Conservation (phyloP, 2,329 filamentous ascomycete genomes). For the Hypoxylon sp. region DNA sequence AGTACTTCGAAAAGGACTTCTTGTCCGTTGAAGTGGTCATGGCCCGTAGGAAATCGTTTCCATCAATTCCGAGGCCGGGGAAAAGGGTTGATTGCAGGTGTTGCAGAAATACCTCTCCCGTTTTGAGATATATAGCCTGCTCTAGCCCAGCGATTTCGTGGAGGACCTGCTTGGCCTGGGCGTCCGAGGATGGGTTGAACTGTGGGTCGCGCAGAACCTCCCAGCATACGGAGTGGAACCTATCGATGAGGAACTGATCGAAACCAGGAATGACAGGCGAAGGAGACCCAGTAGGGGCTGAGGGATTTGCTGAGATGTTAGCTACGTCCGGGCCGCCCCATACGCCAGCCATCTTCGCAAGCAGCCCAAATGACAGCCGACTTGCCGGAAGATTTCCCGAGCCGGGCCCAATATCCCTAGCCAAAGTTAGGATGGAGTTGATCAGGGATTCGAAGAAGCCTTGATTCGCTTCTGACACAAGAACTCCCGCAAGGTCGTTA, state of each 20-base stretch:
- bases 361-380: conserved; percentile 83
- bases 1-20: conserved; percentile 75
- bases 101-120: conserved; percentile 83
- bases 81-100: conserved; percentile 77
- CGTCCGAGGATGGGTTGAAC: conserved; percentile 85
- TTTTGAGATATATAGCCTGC: conserved; percentile 91
- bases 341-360: conserved; percentile 85
- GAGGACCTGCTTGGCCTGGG: conserved; percentile 89
- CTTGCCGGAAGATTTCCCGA: conserved; percentile 73
- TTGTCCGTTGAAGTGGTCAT: conserved; percentile 72
- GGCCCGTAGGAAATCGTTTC: conserved; percentile 70
- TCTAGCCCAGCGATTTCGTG: conserved; percentile 90
- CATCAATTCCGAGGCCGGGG: conserved; percentile 74
- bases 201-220: conserved; percentile 82
- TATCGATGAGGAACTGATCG: conserved; percentile 88
- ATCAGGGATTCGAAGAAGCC: conserved; percentile 90
- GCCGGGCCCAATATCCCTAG: conserved; percentile 77
- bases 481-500: conserved; percentile 88
- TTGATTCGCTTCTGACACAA: conserved; percentile 93
- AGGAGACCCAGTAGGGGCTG: conserved; percentile 65
- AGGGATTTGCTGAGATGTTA: conserved; percentile 67
- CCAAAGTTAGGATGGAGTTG: conserved; percentile 85
- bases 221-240: conserved; percentile 93
- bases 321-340: conserved; percentile 91
- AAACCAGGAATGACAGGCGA: conserved; percentile 84